Conservation (phyloP, 345 rosid genomes). For the Trapa incisa region DNA sequence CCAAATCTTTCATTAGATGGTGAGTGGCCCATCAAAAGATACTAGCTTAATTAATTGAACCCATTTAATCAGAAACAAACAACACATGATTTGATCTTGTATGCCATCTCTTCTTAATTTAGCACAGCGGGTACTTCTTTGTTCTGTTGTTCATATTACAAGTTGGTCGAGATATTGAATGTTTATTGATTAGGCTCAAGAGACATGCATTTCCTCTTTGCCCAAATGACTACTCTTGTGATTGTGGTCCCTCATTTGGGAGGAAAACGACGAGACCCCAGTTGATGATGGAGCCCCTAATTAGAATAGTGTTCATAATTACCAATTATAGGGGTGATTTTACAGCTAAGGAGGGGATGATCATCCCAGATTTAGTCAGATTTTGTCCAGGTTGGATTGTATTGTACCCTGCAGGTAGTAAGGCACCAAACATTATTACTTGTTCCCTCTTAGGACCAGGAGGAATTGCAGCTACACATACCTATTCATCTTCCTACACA, state of each 20-base stretch:
- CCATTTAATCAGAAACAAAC: neutral
- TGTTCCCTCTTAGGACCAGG: neutral
- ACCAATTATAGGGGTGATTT: neutral
- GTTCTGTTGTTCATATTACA: too few relatives aligned
- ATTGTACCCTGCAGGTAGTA: neutral
- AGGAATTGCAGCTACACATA: neutral
- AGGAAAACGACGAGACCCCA: neutral
- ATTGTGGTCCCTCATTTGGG: neutral
- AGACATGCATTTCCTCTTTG: too few relatives aligned
- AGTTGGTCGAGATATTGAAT: too few relatives aligned
- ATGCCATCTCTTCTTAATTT: too few relatives aligned
- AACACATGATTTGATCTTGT: too few relatives aligned
- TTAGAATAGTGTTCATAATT: neutral
- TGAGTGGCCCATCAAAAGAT: neutral
- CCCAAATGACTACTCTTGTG: too few relatives aligned
- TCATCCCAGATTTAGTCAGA: slow-evolving; percentile 1
- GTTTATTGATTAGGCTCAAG: too few relatives aligned
- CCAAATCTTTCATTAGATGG: neutral
- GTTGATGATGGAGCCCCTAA: neutral
- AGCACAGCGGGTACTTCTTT: too few relatives aligned
- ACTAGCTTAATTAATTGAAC: neutral
- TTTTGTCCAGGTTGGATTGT: neutral
- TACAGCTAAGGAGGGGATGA: neutral
- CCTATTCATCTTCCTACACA: too few relatives aligned
- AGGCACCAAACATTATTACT: neutral